Base-by-base conservation (phyloP, 805 yeast species). In the Kregervanrija delftensis region DNA sequence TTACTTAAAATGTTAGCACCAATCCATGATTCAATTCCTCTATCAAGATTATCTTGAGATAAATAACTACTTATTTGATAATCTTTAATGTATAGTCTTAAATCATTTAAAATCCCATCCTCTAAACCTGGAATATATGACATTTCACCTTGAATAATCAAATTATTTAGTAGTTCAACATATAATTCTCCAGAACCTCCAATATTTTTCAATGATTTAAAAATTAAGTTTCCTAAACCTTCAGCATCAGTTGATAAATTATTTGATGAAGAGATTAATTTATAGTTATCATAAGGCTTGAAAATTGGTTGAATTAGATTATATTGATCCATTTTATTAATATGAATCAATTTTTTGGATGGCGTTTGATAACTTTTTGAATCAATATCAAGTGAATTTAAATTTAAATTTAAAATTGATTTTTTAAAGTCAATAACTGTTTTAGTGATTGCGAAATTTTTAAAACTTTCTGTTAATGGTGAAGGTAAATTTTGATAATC, bases 1-100 rank as follows among this genome's bases (percentile, higher is more conserved):
- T 70, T 71, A 11, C 84, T 79, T 52, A 83, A 69, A 49, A 80
- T 79, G 45, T 81, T 75, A 1, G 88, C 87, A n/a, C 89, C 89
- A 30, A 81, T 64, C 89, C 89, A 82, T 17, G 75, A 69, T 41
- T 82, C 77, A 50, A 70, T 75, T 49, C 71, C 76, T 49, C 81
- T 71, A 48, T 83, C 88, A 55, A 64, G 59, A 6, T 67, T 52
- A 43, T 64, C 69, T 11, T 67, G 69, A 33, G 73, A 66, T 38
- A 63, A 53, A 32, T 63, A 68, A 15, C 72, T 67, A 45, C 67
- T 61, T 49, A 67, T 65, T 42, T 59, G 64, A 58, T 61, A 73
- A 60, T 71, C 73, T 6, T 84, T 83, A 54, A 80, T 74, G 49
- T 71, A 65, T 47, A 73, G 70, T 41, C 73, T 64, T 50, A 83